Evolutionary conservation across 1,139 yeast genomes (phyloP).

Genomic region (Taphrina confusa): DNA sequence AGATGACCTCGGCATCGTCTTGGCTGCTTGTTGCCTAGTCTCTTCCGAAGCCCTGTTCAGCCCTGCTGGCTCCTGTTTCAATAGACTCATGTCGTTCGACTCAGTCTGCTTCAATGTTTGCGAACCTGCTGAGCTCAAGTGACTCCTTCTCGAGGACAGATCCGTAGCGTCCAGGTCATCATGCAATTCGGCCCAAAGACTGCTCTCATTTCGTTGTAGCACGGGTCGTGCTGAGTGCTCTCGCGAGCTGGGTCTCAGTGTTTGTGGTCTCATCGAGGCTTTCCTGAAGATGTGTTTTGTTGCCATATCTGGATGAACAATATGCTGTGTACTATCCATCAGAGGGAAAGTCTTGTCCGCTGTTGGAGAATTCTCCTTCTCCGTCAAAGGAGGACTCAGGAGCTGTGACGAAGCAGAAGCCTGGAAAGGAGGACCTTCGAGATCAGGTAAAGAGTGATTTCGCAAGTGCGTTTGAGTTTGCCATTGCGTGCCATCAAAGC

Average conservation of each 20-base stretch:
- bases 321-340: not conserved
- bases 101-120: no score
- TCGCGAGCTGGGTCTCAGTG: not conserved
- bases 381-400: slow-evolving; percentile 10
- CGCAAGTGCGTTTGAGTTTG: not conserved
- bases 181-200: slow-evolving; percentile 15
- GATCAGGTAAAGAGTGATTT: slow-evolving; percentile 2
- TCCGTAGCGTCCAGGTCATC: not conserved
- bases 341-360: not conserved
- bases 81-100: not conserved
- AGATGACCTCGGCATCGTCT: not conserved
- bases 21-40: not conserved
- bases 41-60: no score
- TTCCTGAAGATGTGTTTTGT: not conserved
- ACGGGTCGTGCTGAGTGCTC: not conserved
- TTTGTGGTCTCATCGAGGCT: not conserved
- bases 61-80: not conserved
- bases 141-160: not conserved
- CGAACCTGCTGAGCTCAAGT: not conserved
- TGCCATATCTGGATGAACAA: no score
- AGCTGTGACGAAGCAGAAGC: not conserved
- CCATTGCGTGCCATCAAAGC: slow-evolving; percentile 22
- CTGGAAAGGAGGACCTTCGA: not conserved
- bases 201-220: slow-evolving; percentile 9
- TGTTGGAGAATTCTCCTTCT: not conserved